These are phyloP conservation scores for Loxodes magnus DNA, from an alignment of 73 alveolate species.

Conservation along the genomic window DNA sequence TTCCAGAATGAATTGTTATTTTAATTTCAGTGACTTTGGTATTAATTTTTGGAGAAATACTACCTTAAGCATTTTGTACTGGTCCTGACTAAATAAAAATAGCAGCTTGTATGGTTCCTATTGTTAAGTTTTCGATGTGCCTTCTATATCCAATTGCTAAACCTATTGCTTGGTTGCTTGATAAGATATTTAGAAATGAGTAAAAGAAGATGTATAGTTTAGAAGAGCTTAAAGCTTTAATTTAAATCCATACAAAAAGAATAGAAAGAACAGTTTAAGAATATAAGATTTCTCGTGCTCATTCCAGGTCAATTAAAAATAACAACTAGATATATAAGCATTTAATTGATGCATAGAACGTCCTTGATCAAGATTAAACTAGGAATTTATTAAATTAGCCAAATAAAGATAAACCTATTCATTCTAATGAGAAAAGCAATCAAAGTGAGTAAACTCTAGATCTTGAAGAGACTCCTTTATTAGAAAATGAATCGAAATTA, in stretches of 20 bases:
- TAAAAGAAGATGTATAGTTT: background rate
- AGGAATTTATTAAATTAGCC: no score
- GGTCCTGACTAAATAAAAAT: conserved; percentile 81
- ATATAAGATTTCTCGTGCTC: background rate
- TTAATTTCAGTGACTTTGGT: conserved; percentile 77
- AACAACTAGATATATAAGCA: no score
- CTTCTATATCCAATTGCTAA: conserved; percentile 25
- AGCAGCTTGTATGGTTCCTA: conserved; percentile 81
- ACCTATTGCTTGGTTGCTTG: conserved; percentile 52
- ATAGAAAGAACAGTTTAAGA: conserved; percentile 1
- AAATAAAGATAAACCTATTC: no score
- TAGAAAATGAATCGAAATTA: background rate
- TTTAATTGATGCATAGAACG: no score
- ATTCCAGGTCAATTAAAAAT: conserved; percentile 4
- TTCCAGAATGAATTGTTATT: conserved; percentile 64
- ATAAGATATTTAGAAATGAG: conserved; percentile 31
- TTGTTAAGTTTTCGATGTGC: conserved; percentile 44
- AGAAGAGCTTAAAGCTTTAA: conserved; percentile 13
- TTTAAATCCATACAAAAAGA: background rate
- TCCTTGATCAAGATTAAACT: no score
- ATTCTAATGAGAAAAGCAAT: no score
- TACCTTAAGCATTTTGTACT: conserved; percentile 92
- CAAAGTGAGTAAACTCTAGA: no score
- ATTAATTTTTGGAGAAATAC: conserved; percentile 78
- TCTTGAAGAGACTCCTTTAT: background rate